Conservation (phyloP, 441 rosid species). For the Mallotus repandus region DNA sequence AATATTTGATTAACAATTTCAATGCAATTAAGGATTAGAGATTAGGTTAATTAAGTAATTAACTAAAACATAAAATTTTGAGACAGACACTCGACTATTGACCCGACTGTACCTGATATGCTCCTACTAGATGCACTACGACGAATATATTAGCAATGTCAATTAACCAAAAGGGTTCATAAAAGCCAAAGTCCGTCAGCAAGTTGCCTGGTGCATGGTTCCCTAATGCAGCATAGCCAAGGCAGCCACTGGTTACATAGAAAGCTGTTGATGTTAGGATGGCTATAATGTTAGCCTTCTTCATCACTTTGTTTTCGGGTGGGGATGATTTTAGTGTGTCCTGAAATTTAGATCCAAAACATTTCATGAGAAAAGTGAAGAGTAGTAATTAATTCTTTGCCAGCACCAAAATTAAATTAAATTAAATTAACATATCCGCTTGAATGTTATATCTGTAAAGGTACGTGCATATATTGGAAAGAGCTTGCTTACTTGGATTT, state of each 20-base stretch:
- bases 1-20: no score
- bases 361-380: neutral
- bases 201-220: conserved; percentile 35
- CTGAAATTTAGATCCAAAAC: conserved; percentile 10
- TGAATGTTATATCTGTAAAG: no score
- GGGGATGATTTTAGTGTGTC: conserved; percentile 37
- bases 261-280: conserved; percentile 26
- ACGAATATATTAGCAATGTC: conserved; percentile 34
- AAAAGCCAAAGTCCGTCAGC: conserved; percentile 26
- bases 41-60: no score
- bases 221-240: conserved; percentile 41
- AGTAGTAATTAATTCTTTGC: no score
- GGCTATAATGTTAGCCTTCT: conserved; percentile 31
- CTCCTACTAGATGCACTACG: conserved; percentile 41
- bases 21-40: no score
- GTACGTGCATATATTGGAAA: no score
- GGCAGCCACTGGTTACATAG: conserved; percentile 35
- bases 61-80: no score
- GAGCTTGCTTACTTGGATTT: conserved; percentile 26
- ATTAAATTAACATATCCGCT: no score
- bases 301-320: neutral
- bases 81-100: no score
- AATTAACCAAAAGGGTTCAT: conserved; percentile 30
- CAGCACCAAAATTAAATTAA: no score
- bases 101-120: conserved; percentile 22